These are phyloP conservation scores for Talaromyces sp. DNA, from an alignment of 2,329 filamentous ascomycete species.

Conservation along the genomic window DNA sequence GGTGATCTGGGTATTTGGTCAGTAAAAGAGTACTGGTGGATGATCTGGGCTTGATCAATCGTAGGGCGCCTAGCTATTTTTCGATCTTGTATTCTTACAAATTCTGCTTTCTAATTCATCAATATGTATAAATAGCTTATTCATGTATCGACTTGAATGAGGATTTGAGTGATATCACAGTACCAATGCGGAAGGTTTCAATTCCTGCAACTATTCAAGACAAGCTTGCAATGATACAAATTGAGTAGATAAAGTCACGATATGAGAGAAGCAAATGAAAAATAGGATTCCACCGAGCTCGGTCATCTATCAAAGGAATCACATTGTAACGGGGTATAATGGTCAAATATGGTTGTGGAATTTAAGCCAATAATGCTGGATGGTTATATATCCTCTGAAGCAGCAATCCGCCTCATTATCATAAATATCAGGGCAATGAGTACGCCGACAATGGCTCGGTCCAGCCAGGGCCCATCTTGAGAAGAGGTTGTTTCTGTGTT, in stretches of 20 bases:
- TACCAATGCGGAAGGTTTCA: background rate
- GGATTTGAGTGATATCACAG: background rate
- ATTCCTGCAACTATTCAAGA: background rate
- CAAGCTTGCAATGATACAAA: background rate
- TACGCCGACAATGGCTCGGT: slow-evolving; percentile 74
- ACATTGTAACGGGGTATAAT: background rate
- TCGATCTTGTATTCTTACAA: background rate
- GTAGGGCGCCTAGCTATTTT: background rate
- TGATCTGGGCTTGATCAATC: slow-evolving; percentile 29
- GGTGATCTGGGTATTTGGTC: slow-evolving; percentile 32
- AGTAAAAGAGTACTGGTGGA: slow-evolving; percentile 43
- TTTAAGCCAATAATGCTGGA: background rate
- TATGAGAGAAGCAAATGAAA: background rate
- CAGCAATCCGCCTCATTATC: slow-evolving; percentile 54
- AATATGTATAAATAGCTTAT: background rate
- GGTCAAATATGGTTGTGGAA: background rate
- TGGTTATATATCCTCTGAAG: slow-evolving; percentile 20
- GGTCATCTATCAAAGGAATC: background rate
- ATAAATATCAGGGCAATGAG: slow-evolving; percentile 69
- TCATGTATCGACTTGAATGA: background rate
- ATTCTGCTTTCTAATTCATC: background rate
- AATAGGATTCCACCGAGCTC: background rate
- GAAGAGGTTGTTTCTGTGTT: slow-evolving; percentile 13
- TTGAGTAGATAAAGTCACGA: background rate
- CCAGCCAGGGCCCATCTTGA: slow-evolving; percentile 69